Conservation (phyloP, 2,329 filamentous ascomycete genomes). For the Neonectria neomacrospora region DNA sequence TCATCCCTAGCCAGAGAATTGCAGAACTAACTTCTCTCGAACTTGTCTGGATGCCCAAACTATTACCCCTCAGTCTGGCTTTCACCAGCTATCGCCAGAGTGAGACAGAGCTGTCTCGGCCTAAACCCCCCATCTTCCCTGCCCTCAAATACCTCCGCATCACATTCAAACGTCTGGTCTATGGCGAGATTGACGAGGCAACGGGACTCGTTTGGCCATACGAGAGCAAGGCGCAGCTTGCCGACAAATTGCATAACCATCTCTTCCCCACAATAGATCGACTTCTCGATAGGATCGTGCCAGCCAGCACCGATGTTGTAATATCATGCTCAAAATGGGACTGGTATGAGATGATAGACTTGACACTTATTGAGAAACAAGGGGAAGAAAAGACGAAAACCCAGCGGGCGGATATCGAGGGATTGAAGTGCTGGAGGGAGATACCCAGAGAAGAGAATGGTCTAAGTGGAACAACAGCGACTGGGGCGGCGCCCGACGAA, state of each 20-base stretch:
- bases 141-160: slow-evolving; percentile 29
- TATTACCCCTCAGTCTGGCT: slow-evolving; percentile 19
- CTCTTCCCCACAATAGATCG: slow-evolving; percentile 28
- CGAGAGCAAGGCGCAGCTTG: slow-evolving; percentile 20
- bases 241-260: slow-evolving; percentile 19
- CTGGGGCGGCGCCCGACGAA: neutral
- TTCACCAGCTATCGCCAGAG: slow-evolving; percentile 14
- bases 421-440: slow-evolving; percentile 33
- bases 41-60: slow-evolving; percentile 29
- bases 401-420: slow-evolving; percentile 29
- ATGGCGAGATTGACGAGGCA: slow-evolving; percentile 25
- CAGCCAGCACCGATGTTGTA: slow-evolving; percentile 27
- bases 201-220: slow-evolving; percentile 30
- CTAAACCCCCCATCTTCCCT: slow-evolving; percentile 21
- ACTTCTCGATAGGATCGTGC: slow-evolving; percentile 27
- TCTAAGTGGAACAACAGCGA: neutral
- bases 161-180: slow-evolving; percentile 21
- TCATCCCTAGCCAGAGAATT: slow-evolving; percentile 25
- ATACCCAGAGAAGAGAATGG: slow-evolving; percentile 1
- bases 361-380: slow-evolving; percentile 29
- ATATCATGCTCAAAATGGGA: slow-evolving; percentile 33
- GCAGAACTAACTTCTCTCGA: slow-evolving; percentile 32
- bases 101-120: neutral
- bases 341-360: slow-evolving; percentile 31
- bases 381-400: slow-evolving; percentile 24